Conservation (phyloP, 352 stramenopile species). For the Phytophthora megakarya region DNA sequence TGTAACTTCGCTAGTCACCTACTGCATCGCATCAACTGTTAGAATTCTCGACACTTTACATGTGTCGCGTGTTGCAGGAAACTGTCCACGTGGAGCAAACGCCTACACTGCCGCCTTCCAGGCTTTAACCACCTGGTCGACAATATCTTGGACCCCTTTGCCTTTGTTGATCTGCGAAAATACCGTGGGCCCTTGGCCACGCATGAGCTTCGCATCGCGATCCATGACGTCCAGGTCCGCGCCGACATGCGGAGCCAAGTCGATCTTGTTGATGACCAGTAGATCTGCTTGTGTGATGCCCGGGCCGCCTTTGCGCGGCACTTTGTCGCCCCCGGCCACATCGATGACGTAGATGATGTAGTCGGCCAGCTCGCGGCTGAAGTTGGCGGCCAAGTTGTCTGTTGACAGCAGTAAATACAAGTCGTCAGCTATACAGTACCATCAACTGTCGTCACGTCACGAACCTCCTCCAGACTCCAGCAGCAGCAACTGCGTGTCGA, state of each 20-base stretch:
- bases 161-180: slow-evolving; percentile 96
- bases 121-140: slow-evolving; percentile 67
- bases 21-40: slow-evolving; percentile 10
- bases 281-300: slow-evolving; percentile 98
- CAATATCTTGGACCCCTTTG: slow-evolving; percentile 90
- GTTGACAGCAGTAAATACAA: neutral
- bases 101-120: slow-evolving; percentile 40
- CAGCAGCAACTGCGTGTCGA: slow-evolving; percentile 86
- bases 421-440: neutral
- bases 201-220: slow-evolving; percentile 95
- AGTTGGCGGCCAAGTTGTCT: slow-evolving; percentile 99
- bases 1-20: neutral
- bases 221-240: slow-evolving; percentile 96
- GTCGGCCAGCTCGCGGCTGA: slow-evolving; percentile 96
- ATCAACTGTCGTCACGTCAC: neutral
- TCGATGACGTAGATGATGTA: slow-evolving; percentile 99
- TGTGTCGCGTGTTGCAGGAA: slow-evolving; percentile 4
- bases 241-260: slow-evolving; percentile 95
- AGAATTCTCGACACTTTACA: slow-evolving; percentile 3
- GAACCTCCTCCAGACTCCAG: slow-evolving; percentile 89
- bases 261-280: slow-evolving; percentile 99
- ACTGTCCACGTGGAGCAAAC: neutral
- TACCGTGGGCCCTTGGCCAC: slow-evolving; percentile 92
- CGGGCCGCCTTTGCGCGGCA: slow-evolving; percentile 97
- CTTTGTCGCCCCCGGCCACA: slow-evolving; percentile 97